Conservation (phyloP, 2,329 filamentous ascomycete genomes). For the Ambrosiella cleistominuta region DNA sequence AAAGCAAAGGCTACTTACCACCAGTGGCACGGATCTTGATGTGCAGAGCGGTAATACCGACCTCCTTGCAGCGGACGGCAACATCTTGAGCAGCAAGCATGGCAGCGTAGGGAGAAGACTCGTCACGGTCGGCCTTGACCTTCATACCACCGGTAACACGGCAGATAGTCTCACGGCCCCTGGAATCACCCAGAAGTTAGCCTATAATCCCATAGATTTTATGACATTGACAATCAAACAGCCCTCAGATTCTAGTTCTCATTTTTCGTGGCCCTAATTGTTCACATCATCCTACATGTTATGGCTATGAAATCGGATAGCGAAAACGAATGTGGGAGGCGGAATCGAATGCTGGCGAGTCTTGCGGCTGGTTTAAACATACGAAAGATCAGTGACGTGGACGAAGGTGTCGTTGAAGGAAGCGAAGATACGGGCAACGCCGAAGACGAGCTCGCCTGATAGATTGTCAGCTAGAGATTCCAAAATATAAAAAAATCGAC, state of each 20-base stretch:
- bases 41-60: conserved; percentile 79
- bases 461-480: conserved; percentile 14
- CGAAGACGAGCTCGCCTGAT: conserved; percentile 87
- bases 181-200: conserved; percentile 57
- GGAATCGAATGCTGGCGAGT: background rate
- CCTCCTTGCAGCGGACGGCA: conserved; percentile 63
- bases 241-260: background rate
- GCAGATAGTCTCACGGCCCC: conserved; percentile 98
- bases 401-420: conserved; percentile 91
- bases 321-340: background rate
- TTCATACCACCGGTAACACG: conserved; percentile 99
- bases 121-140: conserved; percentile 99
- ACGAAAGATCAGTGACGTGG: conserved; percentile 98
- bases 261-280: background rate
- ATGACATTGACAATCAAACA: background rate
- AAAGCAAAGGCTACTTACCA: conserved; percentile 38
- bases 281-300: background rate
- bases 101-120: conserved; percentile 98
- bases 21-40: conserved; percentile 99
- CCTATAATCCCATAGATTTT: conserved; percentile 19
- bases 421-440: conserved; percentile 94
- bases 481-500: background rate
- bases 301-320: background rate
- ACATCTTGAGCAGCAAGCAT: conserved; percentile 99
- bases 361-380: conserved; percentile 23